Evolutionary conservation across 805 yeast species (phyloP).

Genomic region (Ogataea trehalophila): DNA sequence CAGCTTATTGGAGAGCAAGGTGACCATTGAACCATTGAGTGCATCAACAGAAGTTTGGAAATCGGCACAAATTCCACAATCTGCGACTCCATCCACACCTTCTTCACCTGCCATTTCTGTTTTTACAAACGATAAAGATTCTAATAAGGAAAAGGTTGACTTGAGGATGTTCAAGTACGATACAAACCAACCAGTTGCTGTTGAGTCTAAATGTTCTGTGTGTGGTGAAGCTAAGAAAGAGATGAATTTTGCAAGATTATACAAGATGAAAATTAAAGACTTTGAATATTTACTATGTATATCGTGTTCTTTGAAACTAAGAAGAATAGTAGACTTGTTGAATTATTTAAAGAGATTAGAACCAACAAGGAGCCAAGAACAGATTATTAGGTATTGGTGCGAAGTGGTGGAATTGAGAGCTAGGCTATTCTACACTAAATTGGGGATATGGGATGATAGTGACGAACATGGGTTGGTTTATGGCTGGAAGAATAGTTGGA

Average conservation of each 20-base stretch:
- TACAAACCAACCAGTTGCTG: slow-evolving; percentile 65
- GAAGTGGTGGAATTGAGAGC: slow-evolving; percentile 60
- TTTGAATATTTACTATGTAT: slow-evolving; percentile 69
- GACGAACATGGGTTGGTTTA: slow-evolving; percentile 28
- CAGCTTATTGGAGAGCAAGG: slow-evolving; percentile 73
- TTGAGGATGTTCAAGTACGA: slow-evolving; percentile 20
- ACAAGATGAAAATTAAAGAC: slow-evolving; percentile 47
- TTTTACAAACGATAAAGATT: slow-evolving; percentile 8
- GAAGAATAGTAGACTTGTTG: slow-evolving; percentile 80
- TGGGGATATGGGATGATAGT: slow-evolving; percentile 67
- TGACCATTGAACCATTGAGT: slow-evolving; percentile 79
- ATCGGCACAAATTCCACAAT: slow-evolving; percentile 20
- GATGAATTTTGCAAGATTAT: slow-evolving; percentile 70
- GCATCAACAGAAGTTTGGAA: slow-evolving; percentile 76
- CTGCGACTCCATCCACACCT: slow-evolving; percentile 7
- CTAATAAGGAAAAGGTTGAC: slow-evolving; percentile 7
- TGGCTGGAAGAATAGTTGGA: slow-evolving; percentile 31
- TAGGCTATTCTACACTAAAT: slow-evolving; percentile 76
- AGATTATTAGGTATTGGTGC: slow-evolving; percentile 57
- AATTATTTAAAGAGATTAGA: slow-evolving; percentile 58
- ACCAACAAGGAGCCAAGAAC: slow-evolving; percentile 12
- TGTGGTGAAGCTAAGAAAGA: slow-evolving; percentile 79
- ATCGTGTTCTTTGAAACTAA: slow-evolving; percentile 70
- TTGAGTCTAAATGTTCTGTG: slow-evolving; percentile 68
- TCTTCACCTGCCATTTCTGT: slow-evolving; percentile 14